Conservation (phyloP, 441 rosid species). For the Raphanus hybrid region DNA sequence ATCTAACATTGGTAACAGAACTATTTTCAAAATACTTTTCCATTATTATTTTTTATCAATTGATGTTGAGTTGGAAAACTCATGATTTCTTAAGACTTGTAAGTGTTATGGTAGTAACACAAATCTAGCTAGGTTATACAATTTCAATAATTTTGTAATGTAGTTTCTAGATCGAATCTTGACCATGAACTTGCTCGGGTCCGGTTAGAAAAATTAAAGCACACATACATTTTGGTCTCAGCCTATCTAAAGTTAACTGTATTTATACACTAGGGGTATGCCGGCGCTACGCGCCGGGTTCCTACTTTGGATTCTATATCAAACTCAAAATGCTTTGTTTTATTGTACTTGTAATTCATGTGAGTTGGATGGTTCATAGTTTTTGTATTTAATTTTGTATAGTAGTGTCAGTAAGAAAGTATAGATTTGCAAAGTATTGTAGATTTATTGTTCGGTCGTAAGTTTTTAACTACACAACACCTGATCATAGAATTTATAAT, state of each 20-base stretch:
- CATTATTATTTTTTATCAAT: neutral
- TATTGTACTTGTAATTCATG: too few species aligned
- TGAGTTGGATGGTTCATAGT: too few species aligned
- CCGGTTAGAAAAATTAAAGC: neutral
- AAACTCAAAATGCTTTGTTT: too few species aligned
- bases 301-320: too few species aligned
- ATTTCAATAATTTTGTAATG: neutral
- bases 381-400: too few species aligned
- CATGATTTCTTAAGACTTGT: neutral
- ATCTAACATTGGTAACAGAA: neutral
- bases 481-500: too few species aligned
- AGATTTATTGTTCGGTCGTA: too few species aligned
- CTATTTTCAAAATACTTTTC: neutral
- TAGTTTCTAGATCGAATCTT: neutral
- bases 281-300: too few species aligned
- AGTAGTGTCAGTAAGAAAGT: too few species aligned
- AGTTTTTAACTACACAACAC: too few species aligned
- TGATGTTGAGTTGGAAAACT: neutral
- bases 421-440: too few species aligned
- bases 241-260: neutral
- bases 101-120: neutral
- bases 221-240: constrained; percentile 2
- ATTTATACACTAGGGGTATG: neutral
- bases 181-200: constrained; percentile 5
- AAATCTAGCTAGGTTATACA: neutral